Conservation (phyloP, 805 yeast genomes). For the Maudiozyma barnettii region DNA sequence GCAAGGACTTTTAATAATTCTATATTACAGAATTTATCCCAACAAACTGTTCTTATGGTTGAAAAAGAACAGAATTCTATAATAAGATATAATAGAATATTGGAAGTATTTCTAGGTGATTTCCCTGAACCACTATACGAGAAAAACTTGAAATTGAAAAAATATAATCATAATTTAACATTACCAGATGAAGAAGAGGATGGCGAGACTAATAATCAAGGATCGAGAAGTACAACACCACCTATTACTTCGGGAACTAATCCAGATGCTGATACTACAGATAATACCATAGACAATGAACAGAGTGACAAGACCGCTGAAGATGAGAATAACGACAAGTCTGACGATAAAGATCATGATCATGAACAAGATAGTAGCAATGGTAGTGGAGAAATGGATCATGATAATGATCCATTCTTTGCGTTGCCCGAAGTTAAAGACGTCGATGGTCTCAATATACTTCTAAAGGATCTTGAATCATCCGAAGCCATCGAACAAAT, state of each 20-base stretch:
- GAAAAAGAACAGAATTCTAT: constrained; percentile 74
- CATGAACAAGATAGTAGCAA: constrained; percentile 3
- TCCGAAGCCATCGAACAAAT: constrained; percentile 39
- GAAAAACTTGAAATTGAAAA: constrained; percentile 54
- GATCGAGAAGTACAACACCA: not conserved
- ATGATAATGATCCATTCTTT: constrained; percentile 52
- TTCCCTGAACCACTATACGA: constrained; percentile 63
- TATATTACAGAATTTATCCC: constrained; percentile 52
- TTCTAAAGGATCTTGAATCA: constrained; percentile 3
- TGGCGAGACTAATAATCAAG: constrained; percentile 11
- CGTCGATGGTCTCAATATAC: constrained; percentile 8
- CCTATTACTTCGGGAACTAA: not conserved
- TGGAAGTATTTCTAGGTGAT: constrained; percentile 80
- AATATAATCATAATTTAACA: constrained; percentile 54
- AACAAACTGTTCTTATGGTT: constrained; percentile 65
- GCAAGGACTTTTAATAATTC: constrained; percentile 52
- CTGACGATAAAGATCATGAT: constrained; percentile 5
- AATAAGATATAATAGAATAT: constrained; percentile 57
- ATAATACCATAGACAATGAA: constrained; percentile 1
- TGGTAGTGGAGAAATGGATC: constrained; percentile 2
- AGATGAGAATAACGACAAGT: too few relatives aligned
- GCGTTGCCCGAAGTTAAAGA: constrained; percentile 39
- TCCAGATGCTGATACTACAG: not conserved
- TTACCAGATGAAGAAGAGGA: constrained; percentile 21
- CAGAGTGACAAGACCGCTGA: constrained; percentile 8